Evolutionary conservation across 2,329 filamentous ascomycete species (phyloP).

Genomic region (Aquanectria penicillioides): DNA sequence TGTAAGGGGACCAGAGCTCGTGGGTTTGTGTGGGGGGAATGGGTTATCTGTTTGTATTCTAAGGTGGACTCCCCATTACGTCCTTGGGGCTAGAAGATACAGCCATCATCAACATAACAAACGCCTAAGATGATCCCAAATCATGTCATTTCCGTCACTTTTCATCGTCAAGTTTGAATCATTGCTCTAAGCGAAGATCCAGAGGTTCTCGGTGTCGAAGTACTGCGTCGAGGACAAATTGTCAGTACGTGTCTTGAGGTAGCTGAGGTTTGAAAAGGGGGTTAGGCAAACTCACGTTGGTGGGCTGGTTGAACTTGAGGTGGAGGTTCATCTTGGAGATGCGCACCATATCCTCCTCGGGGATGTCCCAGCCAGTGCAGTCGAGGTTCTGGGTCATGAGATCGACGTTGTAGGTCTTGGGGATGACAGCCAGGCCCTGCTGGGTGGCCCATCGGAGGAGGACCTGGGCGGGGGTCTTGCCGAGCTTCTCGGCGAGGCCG

Average conservation of each 20-base stretch:
- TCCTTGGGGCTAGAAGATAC: conserved; percentile 37
- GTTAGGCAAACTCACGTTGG: conserved; percentile 64
- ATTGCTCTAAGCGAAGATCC: conserved; percentile 63
- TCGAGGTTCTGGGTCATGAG: conserved; percentile 74
- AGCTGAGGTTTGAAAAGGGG: not conserved
- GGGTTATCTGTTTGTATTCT: conserved; percentile 39
- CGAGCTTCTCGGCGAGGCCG: conserved; percentile 73
- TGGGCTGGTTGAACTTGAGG: conserved; percentile 81
- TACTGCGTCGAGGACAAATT: conserved; percentile 55
- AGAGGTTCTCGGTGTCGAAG: conserved; percentile 65
- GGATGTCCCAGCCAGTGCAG: conserved; percentile 72
- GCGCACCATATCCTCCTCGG: conserved; percentile 70
- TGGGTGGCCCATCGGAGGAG: conserved; percentile 90
- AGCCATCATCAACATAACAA: conserved; percentile 31
- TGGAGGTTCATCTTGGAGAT: conserved; percentile 73
- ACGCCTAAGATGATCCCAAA: conserved; percentile 42
- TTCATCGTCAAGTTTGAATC: conserved; percentile 27
- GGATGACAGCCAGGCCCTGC: conserved; percentile 82
- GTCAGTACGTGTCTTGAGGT: conserved; percentile 19
- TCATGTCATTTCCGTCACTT: conserved; percentile 32
- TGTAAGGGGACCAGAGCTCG: too few relatives aligned
- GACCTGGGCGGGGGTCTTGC: conserved; percentile 81
- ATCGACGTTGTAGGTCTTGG: conserved; percentile 71
- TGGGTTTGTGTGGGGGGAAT: conserved; percentile 14
- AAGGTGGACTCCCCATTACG: conserved; percentile 29